A percentile compares a stretch with the other conserved stretches of the same genome.
Conservation (phyloP, 192 early-diverging fungal genomes). For the Kappamyces sp. region DNA sequence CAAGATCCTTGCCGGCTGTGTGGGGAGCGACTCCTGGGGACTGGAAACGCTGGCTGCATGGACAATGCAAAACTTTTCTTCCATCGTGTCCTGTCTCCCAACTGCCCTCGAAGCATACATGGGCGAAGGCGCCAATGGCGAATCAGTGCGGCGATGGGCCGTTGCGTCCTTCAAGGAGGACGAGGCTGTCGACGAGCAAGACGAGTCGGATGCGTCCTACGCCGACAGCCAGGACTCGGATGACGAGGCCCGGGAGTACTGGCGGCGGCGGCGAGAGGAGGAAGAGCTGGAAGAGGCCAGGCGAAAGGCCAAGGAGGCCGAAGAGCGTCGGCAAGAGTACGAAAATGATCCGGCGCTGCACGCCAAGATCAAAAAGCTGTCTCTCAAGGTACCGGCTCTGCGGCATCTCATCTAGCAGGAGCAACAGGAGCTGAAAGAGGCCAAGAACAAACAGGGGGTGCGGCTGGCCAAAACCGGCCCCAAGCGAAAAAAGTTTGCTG, state of each 20-base stretch:
- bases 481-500: constrained; percentile 13
- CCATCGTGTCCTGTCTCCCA: neutral
- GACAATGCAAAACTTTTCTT: no score
- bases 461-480: constrained; percentile 11
- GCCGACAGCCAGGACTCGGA: neutral
- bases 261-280: constrained; percentile 1
- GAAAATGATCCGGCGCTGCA: constrained; percentile 8
- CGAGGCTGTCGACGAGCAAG: neutral
- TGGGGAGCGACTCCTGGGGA: no score
- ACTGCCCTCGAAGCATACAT: constrained; percentile 8
- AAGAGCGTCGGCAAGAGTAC: neutral
- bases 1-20: no score
- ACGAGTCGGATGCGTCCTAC: no score
- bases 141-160: constrained; percentile 9
- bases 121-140: constrained; percentile 1
- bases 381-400: neutral
- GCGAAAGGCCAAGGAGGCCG: constrained; percentile 2
- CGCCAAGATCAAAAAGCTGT: neutral
- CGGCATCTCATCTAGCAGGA: neutral
- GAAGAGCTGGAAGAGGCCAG: neutral
- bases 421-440: constrained; percentile 1
- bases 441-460: constrained; percentile 11
- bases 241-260: constrained; percentile 5
- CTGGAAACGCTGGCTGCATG: no score
- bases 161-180: neutral